These are phyloP conservation scores for Boletus patriciae DNA, from an alignment of 768 basidiomycete species.

Conservation along the genomic window DNA sequence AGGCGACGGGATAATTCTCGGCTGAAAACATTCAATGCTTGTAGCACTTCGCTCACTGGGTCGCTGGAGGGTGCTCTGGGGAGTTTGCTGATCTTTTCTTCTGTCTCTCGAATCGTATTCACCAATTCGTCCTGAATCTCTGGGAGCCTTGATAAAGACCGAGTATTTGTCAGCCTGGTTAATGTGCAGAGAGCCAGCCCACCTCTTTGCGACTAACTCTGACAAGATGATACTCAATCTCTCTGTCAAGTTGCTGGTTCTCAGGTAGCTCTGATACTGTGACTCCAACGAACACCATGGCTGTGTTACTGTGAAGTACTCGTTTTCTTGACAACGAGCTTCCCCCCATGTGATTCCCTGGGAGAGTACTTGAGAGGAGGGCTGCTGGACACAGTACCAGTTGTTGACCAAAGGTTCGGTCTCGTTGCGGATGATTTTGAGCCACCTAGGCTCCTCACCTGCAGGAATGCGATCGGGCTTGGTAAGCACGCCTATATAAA, in stretches of 20 bases:
- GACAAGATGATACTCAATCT: conserved; percentile 59
- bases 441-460: conserved; percentile 41
- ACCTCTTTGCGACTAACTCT: conserved; percentile 60
- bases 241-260: conserved; percentile 57
- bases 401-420: conserved; percentile 25
- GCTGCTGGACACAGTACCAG: conserved; percentile 40
- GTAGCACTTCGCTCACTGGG: not conserved
- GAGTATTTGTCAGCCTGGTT: too few species aligned
- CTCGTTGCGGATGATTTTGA: conserved; percentile 53
- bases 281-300: conserved; percentile 56
- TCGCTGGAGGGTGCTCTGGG: not conserved
- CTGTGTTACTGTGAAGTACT: conserved; percentile 48
- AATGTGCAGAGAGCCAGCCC: conserved; percentile 7
- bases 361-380: conserved; percentile 18
- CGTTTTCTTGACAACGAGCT: conserved; percentile 55
- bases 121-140: conserved; percentile 58
- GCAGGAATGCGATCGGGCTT: conserved; percentile 58
- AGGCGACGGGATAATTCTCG: not conserved
- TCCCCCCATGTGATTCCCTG: conserved; percentile 46
- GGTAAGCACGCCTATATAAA: conserved; percentile 60
- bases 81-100: conserved; percentile 5
- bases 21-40: not conserved
- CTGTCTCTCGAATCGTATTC: conserved; percentile 40
- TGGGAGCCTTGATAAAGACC: conserved; percentile 47
- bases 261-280: conserved; percentile 50